Conservation (phyloP, 2,329 filamentous ascomycete species). For the Alternaria consortialis region DNA sequence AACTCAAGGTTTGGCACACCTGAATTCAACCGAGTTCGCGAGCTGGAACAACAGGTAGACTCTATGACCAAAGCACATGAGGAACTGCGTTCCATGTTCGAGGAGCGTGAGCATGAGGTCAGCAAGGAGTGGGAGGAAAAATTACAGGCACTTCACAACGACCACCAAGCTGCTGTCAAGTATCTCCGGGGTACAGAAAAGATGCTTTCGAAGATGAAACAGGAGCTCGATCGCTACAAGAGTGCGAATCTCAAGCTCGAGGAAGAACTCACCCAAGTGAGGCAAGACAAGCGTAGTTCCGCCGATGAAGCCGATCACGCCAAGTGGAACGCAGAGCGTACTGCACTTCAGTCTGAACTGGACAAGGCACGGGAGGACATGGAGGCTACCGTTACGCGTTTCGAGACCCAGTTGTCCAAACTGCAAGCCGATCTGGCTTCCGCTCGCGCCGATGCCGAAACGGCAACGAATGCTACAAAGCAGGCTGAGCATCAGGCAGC, state of each 20-base stretch:
- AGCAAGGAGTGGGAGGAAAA: conserved; percentile 92
- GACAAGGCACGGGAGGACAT: conserved; percentile 74
- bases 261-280: conserved; percentile 73
- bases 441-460: conserved; percentile 73
- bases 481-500: conserved; percentile 65
- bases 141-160: conserved; percentile 90
- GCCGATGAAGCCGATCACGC: conserved; percentile 58
- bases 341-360: conserved; percentile 72
- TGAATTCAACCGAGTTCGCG: conserved; percentile 78
- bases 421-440: conserved; percentile 75
- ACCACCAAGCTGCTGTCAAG: conserved; percentile 97
- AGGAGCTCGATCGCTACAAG: conserved; percentile 94
- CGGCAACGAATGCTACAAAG: conserved; percentile 59
- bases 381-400: conserved; percentile 67
- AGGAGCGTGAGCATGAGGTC: conserved; percentile 83
- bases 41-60: conserved; percentile 88
- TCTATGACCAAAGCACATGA: conserved; percentile 81
- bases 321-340: conserved; percentile 80
- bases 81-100: conserved; percentile 80
- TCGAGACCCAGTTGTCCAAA: conserved; percentile 75
- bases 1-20: conserved; percentile 78
- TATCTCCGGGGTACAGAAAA: conserved; percentile 99
- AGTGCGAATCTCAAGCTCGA: conserved; percentile 83
- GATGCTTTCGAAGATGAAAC: conserved; percentile 98
- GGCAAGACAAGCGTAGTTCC: conserved; percentile 51